phyloP scores from a whole-genome alignment of 306 rosid species.

The Acacia confusa region DNA sequence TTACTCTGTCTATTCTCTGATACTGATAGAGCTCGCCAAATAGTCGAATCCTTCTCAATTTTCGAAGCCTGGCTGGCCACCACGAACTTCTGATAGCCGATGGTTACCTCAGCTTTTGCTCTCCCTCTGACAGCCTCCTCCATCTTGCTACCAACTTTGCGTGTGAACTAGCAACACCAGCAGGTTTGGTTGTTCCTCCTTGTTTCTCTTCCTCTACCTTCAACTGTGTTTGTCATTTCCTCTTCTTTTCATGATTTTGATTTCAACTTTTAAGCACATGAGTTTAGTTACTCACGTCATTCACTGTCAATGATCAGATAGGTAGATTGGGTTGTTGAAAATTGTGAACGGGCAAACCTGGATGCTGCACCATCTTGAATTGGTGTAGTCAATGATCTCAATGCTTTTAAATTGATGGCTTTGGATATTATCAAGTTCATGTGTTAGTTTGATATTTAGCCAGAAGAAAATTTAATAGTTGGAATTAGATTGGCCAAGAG shows the following conservation, averaged over 20 bases:
- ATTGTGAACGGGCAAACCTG: background rate
- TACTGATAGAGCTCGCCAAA: background rate
- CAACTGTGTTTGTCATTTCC: background rate
- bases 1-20: background rate
- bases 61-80: background rate
- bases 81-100: background rate
- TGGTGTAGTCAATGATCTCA: background rate
- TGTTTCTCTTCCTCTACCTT: background rate
- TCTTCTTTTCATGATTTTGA: background rate
- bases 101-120: background rate
- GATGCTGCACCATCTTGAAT: background rate
- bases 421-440: background rate
- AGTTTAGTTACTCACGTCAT: background rate
- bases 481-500: background rate
- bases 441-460: background rate
- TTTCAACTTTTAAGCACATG: background rate
- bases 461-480: background rate
- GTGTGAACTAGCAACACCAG: background rate
- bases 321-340: background rate
- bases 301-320: background rate
- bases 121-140: background rate
- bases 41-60: background rate
- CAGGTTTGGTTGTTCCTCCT: background rate
- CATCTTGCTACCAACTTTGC: background rate
- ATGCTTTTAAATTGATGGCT: background rate